Conservation (phyloP, 805 yeast species). For the Wickerhamiella kurtzmanii region DNA sequence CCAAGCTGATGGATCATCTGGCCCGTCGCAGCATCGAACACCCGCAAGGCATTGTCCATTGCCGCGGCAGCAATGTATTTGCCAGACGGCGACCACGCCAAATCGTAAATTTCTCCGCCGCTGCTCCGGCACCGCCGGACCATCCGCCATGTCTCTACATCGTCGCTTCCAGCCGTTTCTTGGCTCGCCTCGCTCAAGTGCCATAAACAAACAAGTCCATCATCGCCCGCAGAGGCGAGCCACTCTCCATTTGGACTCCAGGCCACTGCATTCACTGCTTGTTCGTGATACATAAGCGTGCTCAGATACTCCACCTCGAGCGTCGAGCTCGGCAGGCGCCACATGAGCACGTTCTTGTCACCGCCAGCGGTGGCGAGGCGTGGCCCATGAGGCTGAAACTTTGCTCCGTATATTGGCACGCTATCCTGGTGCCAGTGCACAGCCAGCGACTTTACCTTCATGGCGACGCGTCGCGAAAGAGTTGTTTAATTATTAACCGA, state of each 20-base stretch:
- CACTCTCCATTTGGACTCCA: constrained; percentile 57
- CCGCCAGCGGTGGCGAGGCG: constrained; percentile 89
- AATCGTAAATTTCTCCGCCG: constrained; percentile 71
- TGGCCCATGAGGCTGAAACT: constrained; percentile 24
- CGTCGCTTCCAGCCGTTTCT: constrained; percentile 33
- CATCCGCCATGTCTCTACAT: constrained; percentile 61
- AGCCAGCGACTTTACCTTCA: constrained; percentile 27
- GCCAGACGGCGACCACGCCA: constrained; percentile 86
- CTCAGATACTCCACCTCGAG: constrained; percentile 53
- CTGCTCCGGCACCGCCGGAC: constrained; percentile 34
- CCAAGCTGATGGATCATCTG: constrained; percentile 43
- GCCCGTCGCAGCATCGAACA: constrained; percentile 49
- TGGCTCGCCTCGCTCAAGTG: constrained; percentile 23
- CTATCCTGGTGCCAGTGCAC: constrained; percentile 33
- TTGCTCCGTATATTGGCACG: constrained; percentile 30
- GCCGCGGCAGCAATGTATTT: constrained; percentile 71
- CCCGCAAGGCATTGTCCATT: constrained; percentile 72
- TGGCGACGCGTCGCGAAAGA: constrained; percentile 6
- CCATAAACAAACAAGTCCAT: constrained; percentile 83
- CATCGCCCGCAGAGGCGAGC: constrained; percentile 90
- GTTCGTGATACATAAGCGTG: constrained; percentile 76
- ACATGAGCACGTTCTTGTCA: constrained; percentile 66
- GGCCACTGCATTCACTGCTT: constrained; percentile 84
- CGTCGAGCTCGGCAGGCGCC: constrained; percentile 23
- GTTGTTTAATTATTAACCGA: not conserved